Base-by-base conservation (phyloP, 208 protist genomes). In the Crithidia expoeki region DNA sequence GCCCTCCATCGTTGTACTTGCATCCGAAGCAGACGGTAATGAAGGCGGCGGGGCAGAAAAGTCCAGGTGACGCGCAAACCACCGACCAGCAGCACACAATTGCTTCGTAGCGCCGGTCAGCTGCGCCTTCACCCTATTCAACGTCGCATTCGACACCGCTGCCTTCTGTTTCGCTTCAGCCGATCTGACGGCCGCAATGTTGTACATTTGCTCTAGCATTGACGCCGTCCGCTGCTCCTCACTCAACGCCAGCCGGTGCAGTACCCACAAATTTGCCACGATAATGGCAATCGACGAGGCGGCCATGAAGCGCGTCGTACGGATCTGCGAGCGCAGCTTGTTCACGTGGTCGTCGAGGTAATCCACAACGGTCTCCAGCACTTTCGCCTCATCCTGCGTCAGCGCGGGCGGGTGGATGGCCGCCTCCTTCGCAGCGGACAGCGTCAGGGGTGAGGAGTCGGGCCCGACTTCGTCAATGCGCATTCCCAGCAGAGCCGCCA, bases 401-500 rank as follows among this genome's bases (percentile, higher is more conserved):
- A 74, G 69, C 27, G 53, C 9, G 27, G 47, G 49, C 42, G 52
- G 21, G 16, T 27, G 23, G 11, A 38, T 30, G 2, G 46, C 34
- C 23, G 28, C 33, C 23, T 2, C 16, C 53, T 33, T 65, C 44
- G 25, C 53, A 1, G 69, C 34, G 25, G 32, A 53, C 23, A 30
- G n/a, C 14, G 47, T 56, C 19, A 40, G 14, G 23, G 46, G 58
- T 16, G 62, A 46, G 4, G 38, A n/a, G 36, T 38, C 23, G 32
- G 60, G 66, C 40, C 30, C 23, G 16, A 36, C 63, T 10, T 61
- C 50, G 17, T 71, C 74, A 25, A 69, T 40, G 28, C 23, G 67
- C 61, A 92, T 65, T 12, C 56, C 53, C n/a, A 96, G 77, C 21
- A 81, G 51, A 16, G 82, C 81, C 10, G 88, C 88, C n/a, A 96